Conservation (phyloP, 164 flowering plant species). For the Brasenia schreberi region DNA sequence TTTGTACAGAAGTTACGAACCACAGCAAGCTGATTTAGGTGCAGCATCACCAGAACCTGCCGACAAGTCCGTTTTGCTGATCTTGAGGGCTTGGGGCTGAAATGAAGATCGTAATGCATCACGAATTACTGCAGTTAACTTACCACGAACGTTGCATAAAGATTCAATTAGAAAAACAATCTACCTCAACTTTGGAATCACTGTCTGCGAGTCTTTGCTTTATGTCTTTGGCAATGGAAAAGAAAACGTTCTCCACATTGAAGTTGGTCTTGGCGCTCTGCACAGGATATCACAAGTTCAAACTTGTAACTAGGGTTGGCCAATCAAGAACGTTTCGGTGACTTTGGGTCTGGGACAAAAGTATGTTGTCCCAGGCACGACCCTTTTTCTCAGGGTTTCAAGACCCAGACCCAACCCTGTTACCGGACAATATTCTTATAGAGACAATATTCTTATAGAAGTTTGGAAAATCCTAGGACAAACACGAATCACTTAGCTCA, state of each 20-base stretch:
- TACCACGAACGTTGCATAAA: background rate
- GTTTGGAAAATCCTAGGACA: too few relatives aligned
- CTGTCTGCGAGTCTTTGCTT: slow-evolving; percentile 72
- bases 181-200: slow-evolving; percentile 32
- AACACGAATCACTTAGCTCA: too few relatives aligned
- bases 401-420: too few relatives aligned
- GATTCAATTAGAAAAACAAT: background rate
- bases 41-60: slow-evolving; percentile 35
- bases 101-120: slow-evolving; percentile 2
- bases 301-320: too few relatives aligned
- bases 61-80: slow-evolving; percentile 47
- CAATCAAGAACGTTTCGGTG: too few relatives aligned
- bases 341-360: too few relatives aligned
- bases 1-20: background rate
- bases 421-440: too few relatives aligned
- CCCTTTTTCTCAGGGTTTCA: too few relatives aligned
- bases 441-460: too few relatives aligned
- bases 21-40: background rate
- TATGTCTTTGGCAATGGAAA: slow-evolving; percentile 69
- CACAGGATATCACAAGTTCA: slow-evolving; percentile 1
- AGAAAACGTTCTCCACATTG: slow-evolving; percentile 74
- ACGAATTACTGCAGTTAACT: background rate
- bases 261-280: slow-evolving; percentile 83
- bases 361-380: too few relatives aligned
- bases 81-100: slow-evolving; percentile 70